These are phyloP conservation scores for Populus hybrid DNA, from an alignment of 441 rosid species.

Conservation along the genomic window DNA sequence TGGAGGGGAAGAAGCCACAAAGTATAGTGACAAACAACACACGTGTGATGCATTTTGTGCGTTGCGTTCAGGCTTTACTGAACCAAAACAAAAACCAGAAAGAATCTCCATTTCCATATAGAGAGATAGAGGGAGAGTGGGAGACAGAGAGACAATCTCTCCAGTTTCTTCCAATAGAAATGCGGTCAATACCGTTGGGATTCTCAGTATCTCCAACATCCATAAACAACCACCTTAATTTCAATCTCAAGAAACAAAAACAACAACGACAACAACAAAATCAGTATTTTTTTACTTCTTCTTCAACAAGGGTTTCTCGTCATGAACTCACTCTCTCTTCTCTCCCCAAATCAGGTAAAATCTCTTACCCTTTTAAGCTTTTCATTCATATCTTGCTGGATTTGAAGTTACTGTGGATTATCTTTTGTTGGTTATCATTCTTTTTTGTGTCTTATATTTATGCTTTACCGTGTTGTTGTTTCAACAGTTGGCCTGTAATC, in stretches of 20 bases:
- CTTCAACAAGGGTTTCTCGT: constrained; percentile 29
- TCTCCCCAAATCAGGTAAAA: constrained; percentile 42
- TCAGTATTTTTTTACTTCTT: constrained; percentile 16
- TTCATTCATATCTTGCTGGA: not conserved
- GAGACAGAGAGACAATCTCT: not conserved
- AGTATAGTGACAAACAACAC: no score
- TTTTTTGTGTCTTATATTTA: no score
- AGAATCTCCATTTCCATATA: not conserved
- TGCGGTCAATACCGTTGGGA: constrained; percentile 72
- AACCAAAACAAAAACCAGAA: not conserved
- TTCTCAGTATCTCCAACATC: constrained; percentile 38
- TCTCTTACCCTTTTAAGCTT: not conserved
- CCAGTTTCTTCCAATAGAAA: constrained; percentile 24
- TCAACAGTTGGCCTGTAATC: no score
- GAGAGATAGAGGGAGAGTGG: not conserved
- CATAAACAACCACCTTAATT: constrained; percentile 18
- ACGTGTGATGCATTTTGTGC: not conserved
- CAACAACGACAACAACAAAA: no score
- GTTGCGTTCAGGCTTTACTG: not conserved
- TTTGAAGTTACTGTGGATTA: constrained; percentile 4
- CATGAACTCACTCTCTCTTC: constrained; percentile 12
- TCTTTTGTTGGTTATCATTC: constrained; percentile 2
- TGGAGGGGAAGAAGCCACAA: not conserved
- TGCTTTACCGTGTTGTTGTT: no score
- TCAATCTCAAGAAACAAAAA: constrained; percentile 27